Percentiles rank a stretch among this genome's conserved stretches.
phyloP scores from a whole-genome alignment of 2,329 filamentous ascomycete genomes.

The Fusarium nematophilum region DNA sequence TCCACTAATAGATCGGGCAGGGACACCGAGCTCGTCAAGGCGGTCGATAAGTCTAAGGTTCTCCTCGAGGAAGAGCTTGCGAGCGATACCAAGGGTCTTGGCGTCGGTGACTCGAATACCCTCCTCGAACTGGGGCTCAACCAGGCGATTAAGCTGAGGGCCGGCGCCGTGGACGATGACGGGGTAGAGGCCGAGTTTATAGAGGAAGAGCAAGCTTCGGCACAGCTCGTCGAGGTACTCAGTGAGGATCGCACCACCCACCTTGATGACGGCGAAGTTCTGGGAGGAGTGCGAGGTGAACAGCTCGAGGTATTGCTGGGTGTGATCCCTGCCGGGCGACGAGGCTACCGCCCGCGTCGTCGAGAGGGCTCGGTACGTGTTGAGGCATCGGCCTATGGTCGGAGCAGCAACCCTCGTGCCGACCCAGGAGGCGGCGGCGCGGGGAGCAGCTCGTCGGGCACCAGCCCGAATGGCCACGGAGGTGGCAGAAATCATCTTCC shows the following conservation, averaged over 20 bases:
- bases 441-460: constrained; percentile 54
- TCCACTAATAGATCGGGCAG: constrained; percentile 89
- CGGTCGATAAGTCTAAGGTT: constrained; percentile 83
- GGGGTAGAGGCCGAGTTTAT: constrained; percentile 93
- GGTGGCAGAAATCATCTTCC: constrained; percentile 57
- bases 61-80: constrained; percentile 94
- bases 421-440: constrained; percentile 33
- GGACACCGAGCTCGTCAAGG: constrained; percentile 88
- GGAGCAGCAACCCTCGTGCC: constrained; percentile 37
- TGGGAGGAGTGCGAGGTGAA: constrained; percentile 97
- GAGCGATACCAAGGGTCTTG: constrained; percentile 90
- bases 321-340: constrained; percentile 42
- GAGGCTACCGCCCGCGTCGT: constrained; percentile 33
- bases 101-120: constrained; percentile 95
- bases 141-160: constrained; percentile 92
- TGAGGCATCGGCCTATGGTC: constrained; percentile 40
- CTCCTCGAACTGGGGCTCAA: constrained; percentile 96
- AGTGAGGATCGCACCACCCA: constrained; percentile 94
- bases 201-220: constrained; percentile 88
- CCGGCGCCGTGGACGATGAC: constrained; percentile 96
- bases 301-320: constrained; percentile 94
- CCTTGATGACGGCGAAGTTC: constrained; percentile 98
- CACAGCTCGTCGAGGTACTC: constrained; percentile 94
- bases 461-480: constrained; percentile 57
- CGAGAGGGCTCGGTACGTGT: constrained; percentile 44